Evolutionary conservation across 306 rosid species (phyloP), one percentile per base, ranked within the genome.

Genomic region (Morella rubra): DNA sequence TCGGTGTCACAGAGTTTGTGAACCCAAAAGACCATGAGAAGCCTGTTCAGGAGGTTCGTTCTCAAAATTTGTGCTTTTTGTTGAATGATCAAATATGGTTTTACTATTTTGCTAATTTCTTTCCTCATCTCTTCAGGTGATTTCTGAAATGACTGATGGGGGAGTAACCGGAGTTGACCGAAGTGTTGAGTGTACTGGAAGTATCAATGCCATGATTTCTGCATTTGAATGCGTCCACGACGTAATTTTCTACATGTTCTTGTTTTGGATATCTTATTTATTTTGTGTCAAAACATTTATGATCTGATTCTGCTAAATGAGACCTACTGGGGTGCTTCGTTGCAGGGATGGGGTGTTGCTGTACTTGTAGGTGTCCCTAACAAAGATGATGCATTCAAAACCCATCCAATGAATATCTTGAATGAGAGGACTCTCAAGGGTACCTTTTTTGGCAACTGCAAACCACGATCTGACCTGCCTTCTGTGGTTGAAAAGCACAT

Each of bases 131-230:
- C n/a, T n/a, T n/a, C n/a, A 92, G 93, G 97, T 94, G 10, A 86
- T 93, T 45, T 93, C 91, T 65, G 96, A 84, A 60, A 87, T 93
- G 96, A 93, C 98, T 3, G 73, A 86, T 6, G 97, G 97, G 56
- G 98, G 97, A 49, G 98, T 93, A 19, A n/a, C n/a, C n/a, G n/a
- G n/a, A n/a, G n/a, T n/a, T n/a, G 98, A 93, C 80, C 89, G 96
- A 32, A 90, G 93, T 41, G 73, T 93, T 27, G 98, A 93, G 74
- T 93, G 98, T 73, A 93, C 97, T 0, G 97, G 97, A 24, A 93
- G 93, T 81, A 41, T 90, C 59, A 96, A 93, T 73, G 97, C 97
- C 40, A 91, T 91, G 96, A 85, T 90, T 76, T 88, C 98, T 6
- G 97, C 98, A 6, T 93, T 93, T 24, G 98, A 93, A 89, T 91